phyloP scores from a whole-genome alignment of 495 filamentous ascomycete species.

The Xylaria cubensis region DNA sequence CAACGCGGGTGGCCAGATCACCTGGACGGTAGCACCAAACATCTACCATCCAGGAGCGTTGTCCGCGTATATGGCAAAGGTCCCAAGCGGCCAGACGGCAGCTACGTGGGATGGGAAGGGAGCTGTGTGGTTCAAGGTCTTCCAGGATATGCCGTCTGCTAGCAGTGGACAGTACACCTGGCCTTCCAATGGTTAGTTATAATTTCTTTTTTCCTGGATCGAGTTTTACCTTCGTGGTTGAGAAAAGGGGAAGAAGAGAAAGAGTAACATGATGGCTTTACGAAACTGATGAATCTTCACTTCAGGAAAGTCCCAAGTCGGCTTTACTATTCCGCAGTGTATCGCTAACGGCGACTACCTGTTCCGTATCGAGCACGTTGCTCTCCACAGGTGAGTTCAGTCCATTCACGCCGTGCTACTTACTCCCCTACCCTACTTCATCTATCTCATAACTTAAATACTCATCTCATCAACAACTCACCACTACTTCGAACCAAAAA shows the following conservation, averaged over 20 bases:
- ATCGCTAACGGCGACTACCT: conserved; percentile 64
- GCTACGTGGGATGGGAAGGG: conserved; percentile 57
- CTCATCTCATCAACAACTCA: not conserved
- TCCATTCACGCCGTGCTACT: not conserved
- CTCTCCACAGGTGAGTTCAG: conserved; percentile 47
- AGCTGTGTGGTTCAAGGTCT: conserved; percentile 61
- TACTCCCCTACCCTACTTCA: not conserved
- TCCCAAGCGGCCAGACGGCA: conserved; percentile 52
- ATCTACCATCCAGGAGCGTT: conserved; percentile 61
- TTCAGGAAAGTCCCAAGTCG: conserved; percentile 42
- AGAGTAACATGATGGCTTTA: not conserved
- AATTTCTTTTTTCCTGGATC: not conserved
- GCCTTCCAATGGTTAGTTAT: conserved; percentile 49
- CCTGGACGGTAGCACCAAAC: conserved; percentile 52
- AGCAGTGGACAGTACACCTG: conserved; percentile 48
- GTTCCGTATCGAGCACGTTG: conserved; percentile 65
- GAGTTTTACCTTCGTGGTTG: not conserved
- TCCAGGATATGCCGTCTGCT: conserved; percentile 50
- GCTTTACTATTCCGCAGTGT: conserved; percentile 56
- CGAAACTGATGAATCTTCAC: not conserved
- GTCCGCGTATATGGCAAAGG: conserved; percentile 62
- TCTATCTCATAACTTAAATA: not conserved
- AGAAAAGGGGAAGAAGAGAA: not conserved
- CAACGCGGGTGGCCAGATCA: conserved; percentile 52
- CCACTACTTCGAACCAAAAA: not conserved